Conservation (phyloP, 2,329 filamentous ascomycete species). For the Xylaria sp. region DNA sequence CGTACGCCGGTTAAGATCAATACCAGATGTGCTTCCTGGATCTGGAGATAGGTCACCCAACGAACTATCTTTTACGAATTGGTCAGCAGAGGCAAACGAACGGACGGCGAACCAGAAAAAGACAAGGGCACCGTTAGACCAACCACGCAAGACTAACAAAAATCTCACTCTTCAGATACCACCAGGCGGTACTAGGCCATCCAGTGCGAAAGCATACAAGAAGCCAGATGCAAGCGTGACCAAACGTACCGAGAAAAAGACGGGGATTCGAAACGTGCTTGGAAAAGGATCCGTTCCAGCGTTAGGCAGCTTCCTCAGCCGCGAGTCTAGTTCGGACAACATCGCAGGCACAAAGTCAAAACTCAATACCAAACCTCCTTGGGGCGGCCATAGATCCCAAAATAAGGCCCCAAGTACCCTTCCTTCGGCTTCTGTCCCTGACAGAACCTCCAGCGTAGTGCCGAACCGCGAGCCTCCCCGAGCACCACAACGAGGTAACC, state of each 20-base stretch:
- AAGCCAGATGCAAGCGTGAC: constrained; percentile 44
- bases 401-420: constrained; percentile 41
- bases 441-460: constrained; percentile 49
- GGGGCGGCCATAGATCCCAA: constrained; percentile 44
- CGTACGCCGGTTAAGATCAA: constrained; percentile 25
- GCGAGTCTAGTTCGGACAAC: constrained; percentile 54
- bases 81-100: constrained; percentile 46
- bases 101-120: constrained; percentile 61
- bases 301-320: constrained; percentile 62
- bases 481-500: constrained; percentile 52
- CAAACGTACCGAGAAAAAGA: constrained; percentile 57
- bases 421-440: constrained; percentile 47
- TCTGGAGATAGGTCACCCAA: constrained; percentile 39
- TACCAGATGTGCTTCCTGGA: constrained; percentile 35
- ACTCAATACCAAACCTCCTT: constrained; percentile 39
- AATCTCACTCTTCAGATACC: constrained; percentile 37
- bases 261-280: constrained; percentile 62
- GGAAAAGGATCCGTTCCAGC: constrained; percentile 61
- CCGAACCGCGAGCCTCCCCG: constrained; percentile 52
- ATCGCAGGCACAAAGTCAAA: constrained; percentile 42
- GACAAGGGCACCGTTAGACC: constrained; percentile 53
- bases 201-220: constrained; percentile 49
- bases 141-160: constrained; percentile 40
- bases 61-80: constrained; percentile 41
- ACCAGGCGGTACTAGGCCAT: constrained; percentile 43